These are phyloP conservation scores for Papiliotrema fonsecae DNA, from an alignment of 1,284 basidiomycete species.

Conservation along the genomic window DNA sequence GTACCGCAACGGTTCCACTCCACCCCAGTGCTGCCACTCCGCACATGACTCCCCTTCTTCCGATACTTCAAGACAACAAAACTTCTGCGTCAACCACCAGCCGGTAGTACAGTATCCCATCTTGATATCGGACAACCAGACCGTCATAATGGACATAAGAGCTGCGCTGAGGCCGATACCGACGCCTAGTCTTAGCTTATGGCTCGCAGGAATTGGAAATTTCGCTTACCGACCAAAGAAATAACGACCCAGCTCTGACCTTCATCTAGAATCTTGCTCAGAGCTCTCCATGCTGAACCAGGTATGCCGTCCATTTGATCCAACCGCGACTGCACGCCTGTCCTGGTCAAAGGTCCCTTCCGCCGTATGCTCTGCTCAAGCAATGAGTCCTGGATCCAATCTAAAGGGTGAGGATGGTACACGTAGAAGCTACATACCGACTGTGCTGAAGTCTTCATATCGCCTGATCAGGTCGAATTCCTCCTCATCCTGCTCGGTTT, in stretches of 20 bases:
- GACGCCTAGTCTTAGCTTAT: slow-evolving; percentile 57
- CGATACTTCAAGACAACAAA: slow-evolving; percentile 80
- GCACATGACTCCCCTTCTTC: slow-evolving; percentile 76
- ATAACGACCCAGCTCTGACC: slow-evolving; percentile 71
- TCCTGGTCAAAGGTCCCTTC: slow-evolving; percentile 52
- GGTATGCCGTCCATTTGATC: slow-evolving; percentile 34
- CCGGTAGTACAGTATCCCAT: slow-evolving; percentile 93
- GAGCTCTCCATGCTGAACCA: slow-evolving; percentile 61
- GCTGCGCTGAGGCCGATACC: slow-evolving; percentile 91
- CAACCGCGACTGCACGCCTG: slow-evolving; percentile 30
- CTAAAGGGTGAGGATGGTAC: slow-evolving; percentile 48
- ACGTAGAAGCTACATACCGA: slow-evolving; percentile 52
- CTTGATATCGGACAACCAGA: slow-evolving; percentile 97
- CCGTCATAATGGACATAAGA: slow-evolving; percentile 91
- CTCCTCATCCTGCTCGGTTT: slow-evolving; percentile 8
- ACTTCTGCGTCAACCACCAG: slow-evolving; percentile 98
- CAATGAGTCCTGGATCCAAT: slow-evolving; percentile 94
- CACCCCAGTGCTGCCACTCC: slow-evolving; percentile 91
- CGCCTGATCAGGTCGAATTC: slow-evolving; percentile 27
- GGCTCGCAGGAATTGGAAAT: neutral
- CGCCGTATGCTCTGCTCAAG: slow-evolving; percentile 67
- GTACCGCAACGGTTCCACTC: slow-evolving; percentile 69
- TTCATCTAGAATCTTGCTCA: slow-evolving; percentile 54
- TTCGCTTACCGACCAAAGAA: slow-evolving; percentile 69
- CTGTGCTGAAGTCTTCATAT: slow-evolving; percentile 71